Evolutionary conservation across 1,284 basidiomycete species (phyloP).

Genomic region (Heliocybe sulcata): DNA sequence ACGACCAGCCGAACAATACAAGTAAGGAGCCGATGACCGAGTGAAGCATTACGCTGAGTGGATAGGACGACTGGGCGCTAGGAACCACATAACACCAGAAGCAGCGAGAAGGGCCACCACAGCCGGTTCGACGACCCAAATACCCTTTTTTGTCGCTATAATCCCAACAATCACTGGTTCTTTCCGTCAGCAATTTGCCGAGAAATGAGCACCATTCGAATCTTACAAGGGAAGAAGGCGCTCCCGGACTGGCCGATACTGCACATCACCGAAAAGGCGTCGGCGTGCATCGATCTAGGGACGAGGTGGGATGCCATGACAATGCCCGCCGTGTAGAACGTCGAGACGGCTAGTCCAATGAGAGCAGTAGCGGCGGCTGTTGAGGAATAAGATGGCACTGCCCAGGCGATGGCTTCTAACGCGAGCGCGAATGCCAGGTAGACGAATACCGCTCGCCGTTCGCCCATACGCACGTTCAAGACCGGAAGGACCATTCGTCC

Average conservation of each 20-base stretch:
- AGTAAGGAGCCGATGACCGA: too few relatives aligned
- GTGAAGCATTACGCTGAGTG: too few relatives aligned
- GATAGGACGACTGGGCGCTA: constrained; percentile 4
- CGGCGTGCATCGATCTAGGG: constrained; percentile 23
- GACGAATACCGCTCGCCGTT: constrained; percentile 22
- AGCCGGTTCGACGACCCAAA: constrained; percentile 20
- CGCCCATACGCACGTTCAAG: constrained; percentile 23
- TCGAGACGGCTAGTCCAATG: constrained; percentile 25
- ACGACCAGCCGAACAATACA: too few relatives aligned
- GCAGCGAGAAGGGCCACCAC: constrained; percentile 7
- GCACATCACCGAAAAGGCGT: constrained; percentile 24
- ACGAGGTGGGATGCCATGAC: constrained; percentile 21
- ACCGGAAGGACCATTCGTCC: constrained; percentile 23
- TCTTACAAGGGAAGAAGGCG: constrained; percentile 21
- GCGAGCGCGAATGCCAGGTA: constrained; percentile 22
- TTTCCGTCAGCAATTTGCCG: not conserved
- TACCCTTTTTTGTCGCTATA: constrained; percentile 25
- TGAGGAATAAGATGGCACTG: constrained; percentile 20
- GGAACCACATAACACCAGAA: constrained; percentile 8
- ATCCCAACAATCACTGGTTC: constrained; percentile 19
- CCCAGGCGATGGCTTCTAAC: constrained; percentile 24
- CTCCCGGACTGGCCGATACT: constrained; percentile 25
- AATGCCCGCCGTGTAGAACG: constrained; percentile 24
- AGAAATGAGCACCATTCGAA: not conserved
- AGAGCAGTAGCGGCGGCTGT: constrained; percentile 25